Base-by-base conservation (phyloP, 305 asterid genomes). In the Solanum aculeatissimum region DNA sequence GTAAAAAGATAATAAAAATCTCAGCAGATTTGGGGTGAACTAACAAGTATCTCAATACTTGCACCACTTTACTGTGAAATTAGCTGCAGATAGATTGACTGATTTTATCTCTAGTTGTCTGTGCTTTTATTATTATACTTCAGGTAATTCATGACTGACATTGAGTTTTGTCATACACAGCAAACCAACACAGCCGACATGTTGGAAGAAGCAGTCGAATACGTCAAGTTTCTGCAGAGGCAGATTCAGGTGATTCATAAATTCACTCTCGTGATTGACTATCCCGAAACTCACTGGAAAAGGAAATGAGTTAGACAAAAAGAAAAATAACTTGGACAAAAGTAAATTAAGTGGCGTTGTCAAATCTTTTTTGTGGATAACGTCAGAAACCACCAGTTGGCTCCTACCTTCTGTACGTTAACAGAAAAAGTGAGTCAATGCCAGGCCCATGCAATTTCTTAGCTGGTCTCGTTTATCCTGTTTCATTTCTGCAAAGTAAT, bases 161-260 rank as follows among this genome's bases (percentile, higher is more conserved):
- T 85, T 81, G 82, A 74, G 60, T 86, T 84, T 84, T 87, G 42
- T 57, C 65, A 43, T 54, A 55, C 85, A 92, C 97, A 96, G 98
- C 98, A 93, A 96, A 96, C 98, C 5, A 96, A 94, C 93, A 96
- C 99, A 0, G 95, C 98, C 25, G 98, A 96, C 93, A 94, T 94
- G 99, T 92, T 96, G 86, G 99, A 96, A 16, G 98, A 94, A 86
- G 98, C 98, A 71, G 98, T 94, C 45, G 92, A 91, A 80, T 96
- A 96, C 84, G 98, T 94, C 83, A 93, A 93, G 87, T 88, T 88
- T 89, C 93, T 94, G 35, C 98, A 96, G 91, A 92, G 83, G 63
- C 95, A 94, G 90, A 93, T 93, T 89, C 95, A 96, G 98, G 99
- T 94, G 87, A 81, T 87, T 65, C 70, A 35, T 57, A 86, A 54